phyloP scores from a whole-genome alignment of 2,329 filamentous ascomycete genomes.

The Aspergillus oerlinghausenensis region DNA sequence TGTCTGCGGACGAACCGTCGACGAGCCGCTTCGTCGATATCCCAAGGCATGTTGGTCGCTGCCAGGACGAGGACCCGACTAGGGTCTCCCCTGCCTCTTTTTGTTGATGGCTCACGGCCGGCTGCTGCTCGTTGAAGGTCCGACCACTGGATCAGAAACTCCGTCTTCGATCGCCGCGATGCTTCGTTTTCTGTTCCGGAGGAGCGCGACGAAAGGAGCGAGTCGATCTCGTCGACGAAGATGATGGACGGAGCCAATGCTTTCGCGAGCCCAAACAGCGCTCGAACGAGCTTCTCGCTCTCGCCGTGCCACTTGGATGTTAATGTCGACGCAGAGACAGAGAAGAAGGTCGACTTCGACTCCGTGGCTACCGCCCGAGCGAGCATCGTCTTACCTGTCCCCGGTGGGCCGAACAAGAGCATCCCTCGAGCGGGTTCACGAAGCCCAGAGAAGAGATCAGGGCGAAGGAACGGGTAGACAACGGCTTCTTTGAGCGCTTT shows the following conservation, averaged over 20 bases:
- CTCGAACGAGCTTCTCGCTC: constrained; percentile 91
- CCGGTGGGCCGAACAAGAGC: constrained; percentile 91
- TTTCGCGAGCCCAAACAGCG: constrained; percentile 86
- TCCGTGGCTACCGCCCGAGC: constrained; percentile 92
- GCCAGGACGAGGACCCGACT: constrained; percentile 88
- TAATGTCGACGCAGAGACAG: constrained; percentile 87
- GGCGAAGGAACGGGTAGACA: constrained; percentile 92
- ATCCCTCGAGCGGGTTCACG: constrained; percentile 92
- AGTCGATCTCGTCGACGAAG: constrained; percentile 98
- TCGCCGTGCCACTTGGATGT: constrained; percentile 96
- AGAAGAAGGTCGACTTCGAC: constrained; percentile 92
- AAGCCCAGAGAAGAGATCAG: constrained; percentile 91
- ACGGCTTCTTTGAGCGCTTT: constrained; percentile 90
- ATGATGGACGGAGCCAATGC: constrained; percentile 90
- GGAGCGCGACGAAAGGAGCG: constrained; percentile 76
- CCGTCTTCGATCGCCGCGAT: constrained; percentile 89
- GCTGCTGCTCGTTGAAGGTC: constrained; percentile 89
- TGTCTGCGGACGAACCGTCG: constrained; percentile 87
- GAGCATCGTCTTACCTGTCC: constrained; percentile 98
- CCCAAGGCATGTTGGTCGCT: constrained; percentile 94
- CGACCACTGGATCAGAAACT: constrained; percentile 97
- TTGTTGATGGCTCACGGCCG: constrained; percentile 62
- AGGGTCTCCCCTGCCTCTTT: constrained; percentile 70
- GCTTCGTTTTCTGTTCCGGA: constrained; percentile 82
- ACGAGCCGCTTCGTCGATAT: constrained; percentile 91